These are phyloP conservation scores for Forsythia viridissima DNA, from an alignment of 257 asterid species.

Conservation along the genomic window DNA sequence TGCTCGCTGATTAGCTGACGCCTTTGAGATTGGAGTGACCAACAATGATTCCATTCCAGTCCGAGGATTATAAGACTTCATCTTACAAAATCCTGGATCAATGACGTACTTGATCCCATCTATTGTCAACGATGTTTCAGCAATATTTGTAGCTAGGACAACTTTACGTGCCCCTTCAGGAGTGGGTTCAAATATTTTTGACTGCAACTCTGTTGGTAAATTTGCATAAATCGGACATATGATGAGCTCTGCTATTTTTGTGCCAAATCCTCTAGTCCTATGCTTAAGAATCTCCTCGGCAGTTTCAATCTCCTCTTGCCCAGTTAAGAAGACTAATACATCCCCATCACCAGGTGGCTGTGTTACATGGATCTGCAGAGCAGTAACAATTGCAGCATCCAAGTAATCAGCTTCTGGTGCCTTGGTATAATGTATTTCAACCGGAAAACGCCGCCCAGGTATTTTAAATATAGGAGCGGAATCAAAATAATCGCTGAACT, in stretches of 20 bases:
- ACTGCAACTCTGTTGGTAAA: constrained; percentile 66
- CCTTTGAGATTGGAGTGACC: constrained; percentile 86
- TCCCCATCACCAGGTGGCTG: constrained; percentile 95
- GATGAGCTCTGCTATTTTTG: constrained; percentile 71
- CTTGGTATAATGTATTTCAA: constrained; percentile 83
- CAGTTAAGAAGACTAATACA: constrained; percentile 77
- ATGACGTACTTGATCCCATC: constrained; percentile 95
- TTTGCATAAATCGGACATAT: constrained; percentile 71
- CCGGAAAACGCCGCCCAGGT: constrained; percentile 95
- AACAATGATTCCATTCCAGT: constrained; percentile 89
- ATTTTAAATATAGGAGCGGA: constrained; percentile 74
- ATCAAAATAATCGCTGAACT: constrained; percentile 70
- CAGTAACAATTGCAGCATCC: constrained; percentile 88
- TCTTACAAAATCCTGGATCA: constrained; percentile 93
- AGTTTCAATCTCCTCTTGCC: constrained; percentile 73
- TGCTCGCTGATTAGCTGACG: constrained; percentile 94
- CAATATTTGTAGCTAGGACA: constrained; percentile 67
- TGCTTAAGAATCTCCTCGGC: constrained; percentile 67
- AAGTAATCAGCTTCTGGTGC: constrained; percentile 99
- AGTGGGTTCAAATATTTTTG: constrained; percentile 67
- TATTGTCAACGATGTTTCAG: constrained; percentile 91
- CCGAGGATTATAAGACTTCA: constrained; percentile 90
- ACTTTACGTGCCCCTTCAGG: constrained; percentile 80
- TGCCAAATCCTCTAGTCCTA: constrained; percentile 64
- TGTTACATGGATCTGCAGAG: constrained; percentile 85